Evolutionary conservation across 2,329 filamentous ascomycete species (phyloP).

Genomic region (Colletotrichum abscissum): DNA sequence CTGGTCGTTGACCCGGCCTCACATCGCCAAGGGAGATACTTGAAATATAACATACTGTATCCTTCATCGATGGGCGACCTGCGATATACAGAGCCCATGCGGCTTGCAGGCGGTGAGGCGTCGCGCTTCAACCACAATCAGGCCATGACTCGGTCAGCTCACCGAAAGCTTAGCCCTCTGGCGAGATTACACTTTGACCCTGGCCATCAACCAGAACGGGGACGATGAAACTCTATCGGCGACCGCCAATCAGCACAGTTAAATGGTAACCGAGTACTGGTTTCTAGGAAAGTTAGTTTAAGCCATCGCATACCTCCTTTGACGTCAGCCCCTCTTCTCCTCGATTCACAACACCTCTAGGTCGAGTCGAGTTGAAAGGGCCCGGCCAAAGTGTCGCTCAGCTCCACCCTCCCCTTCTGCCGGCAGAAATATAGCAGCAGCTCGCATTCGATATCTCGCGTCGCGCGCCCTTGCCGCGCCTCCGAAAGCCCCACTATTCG

Average conservation of each 20-base stretch:
- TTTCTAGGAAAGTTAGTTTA: not conserved
- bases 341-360: not conserved
- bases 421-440: not conserved
- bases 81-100: not conserved
- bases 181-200: slow-evolving; percentile 1
- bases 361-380: not conserved
- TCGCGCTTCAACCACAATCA: not conserved
- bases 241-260: not conserved
- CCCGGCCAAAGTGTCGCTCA: not conserved
- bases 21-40: not conserved
- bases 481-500: not conserved
- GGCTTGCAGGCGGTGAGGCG: not conserved
- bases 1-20: not conserved
- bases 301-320: not conserved
- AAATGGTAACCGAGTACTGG: not conserved
- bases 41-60: not conserved
- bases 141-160: not conserved
- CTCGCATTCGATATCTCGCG: not conserved
- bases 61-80: not conserved
- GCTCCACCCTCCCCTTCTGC: not conserved
- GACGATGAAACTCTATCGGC: not conserved
- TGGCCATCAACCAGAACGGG: not conserved
- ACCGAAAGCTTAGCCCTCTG: not conserved
- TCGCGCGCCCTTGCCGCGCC: not conserved
- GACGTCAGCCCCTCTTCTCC: not conserved